Evolutionary conservation across 176 grass and related monocot genomes (phyloP).

Genomic region (Luzula sylvatica): DNA sequence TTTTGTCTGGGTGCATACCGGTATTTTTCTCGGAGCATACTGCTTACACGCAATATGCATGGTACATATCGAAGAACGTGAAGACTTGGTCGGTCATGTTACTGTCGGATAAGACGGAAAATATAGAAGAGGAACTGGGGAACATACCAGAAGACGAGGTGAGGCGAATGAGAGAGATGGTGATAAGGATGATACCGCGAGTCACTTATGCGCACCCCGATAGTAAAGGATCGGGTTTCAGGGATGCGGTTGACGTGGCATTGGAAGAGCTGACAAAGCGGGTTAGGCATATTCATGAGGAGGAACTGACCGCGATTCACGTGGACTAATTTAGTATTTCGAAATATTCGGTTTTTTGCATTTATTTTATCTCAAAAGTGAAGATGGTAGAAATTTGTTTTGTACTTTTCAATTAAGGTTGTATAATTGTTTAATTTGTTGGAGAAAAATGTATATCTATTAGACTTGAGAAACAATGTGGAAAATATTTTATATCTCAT

Average conservation of each 20-base stretch:
- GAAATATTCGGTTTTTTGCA: constrained; percentile 14
- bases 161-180: constrained; percentile 25
- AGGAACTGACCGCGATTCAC: constrained; percentile 8
- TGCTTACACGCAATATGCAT: constrained; percentile 48
- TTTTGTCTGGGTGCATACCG: constrained; percentile 53
- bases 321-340: constrained; percentile 2
- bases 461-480: too few relatives aligned
- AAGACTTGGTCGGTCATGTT: constrained; percentile 26
- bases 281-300: neutral
- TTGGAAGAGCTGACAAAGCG: constrained; percentile 26
- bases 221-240: constrained; percentile 11
- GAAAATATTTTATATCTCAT: too few relatives aligned
- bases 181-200: constrained; percentile 19
- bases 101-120: constrained; percentile 1
- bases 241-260: constrained; percentile 28
- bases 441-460: too few relatives aligned
- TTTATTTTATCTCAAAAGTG: neutral
- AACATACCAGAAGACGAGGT: constrained; percentile 19
- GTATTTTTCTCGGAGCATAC: constrained; percentile 62
- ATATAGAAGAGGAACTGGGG: constrained; percentile 26
- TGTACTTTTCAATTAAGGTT: too few relatives aligned
- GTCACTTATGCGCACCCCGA: constrained; percentile 30
- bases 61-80: constrained; percentile 26
- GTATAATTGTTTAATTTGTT: too few relatives aligned
- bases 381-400: too few relatives aligned